Conservation (phyloP, 345 rosid genomes). For the Eucalyptus curtisii region DNA sequence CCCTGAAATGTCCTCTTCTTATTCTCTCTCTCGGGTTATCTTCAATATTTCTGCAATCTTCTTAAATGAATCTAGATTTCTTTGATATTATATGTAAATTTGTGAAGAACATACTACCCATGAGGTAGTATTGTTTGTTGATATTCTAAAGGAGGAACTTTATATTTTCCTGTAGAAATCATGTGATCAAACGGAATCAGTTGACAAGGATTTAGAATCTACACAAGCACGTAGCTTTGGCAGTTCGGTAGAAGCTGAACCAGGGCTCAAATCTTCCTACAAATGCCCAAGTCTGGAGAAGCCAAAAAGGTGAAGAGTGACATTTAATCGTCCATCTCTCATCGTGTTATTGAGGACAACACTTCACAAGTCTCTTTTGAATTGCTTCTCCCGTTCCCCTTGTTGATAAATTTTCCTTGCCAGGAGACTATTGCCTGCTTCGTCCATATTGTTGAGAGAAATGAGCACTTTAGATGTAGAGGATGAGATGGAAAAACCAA, state of each 20-base stretch:
- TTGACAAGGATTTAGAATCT: neutral
- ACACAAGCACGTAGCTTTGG: neutral
- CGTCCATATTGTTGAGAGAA: conserved; percentile 57
- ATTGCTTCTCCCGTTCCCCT: neutral
- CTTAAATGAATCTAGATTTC: neutral
- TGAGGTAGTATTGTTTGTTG: neutral
- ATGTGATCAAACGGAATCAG: neutral
- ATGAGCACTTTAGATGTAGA: conserved; percentile 34
- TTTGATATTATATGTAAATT: neutral
- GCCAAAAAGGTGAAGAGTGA: neutral
- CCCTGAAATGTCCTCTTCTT: neutral
- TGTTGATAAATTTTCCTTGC: neutral
- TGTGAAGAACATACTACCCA: neutral
- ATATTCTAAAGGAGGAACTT: neutral
- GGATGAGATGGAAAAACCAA: conserved; percentile 54
- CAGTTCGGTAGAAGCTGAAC: neutral
- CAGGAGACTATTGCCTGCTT: conserved; percentile 28
- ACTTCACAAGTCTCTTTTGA: neutral
- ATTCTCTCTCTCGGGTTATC: neutral
- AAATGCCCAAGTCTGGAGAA: neutral
- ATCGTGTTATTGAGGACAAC: neutral
- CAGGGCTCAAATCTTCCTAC: neutral
- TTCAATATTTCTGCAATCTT: neutral
- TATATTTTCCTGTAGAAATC: neutral
- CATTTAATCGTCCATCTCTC: neutral